These are phyloP conservation scores for Royoungia palumana DNA, from an alignment of 768 basidiomycete species.

Conservation along the genomic window DNA sequence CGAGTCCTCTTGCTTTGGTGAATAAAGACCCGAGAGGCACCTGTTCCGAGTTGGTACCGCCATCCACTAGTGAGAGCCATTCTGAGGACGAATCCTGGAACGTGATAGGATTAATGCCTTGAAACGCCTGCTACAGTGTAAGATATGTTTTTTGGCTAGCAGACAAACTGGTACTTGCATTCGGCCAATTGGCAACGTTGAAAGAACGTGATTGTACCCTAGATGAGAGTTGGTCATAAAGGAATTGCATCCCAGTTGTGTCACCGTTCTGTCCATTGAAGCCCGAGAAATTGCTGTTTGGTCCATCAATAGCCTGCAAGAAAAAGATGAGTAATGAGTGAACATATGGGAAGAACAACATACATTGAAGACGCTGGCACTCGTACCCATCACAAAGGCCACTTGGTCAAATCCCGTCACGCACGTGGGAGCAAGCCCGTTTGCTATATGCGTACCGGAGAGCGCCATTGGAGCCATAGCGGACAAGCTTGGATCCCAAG, in stretches of 20 bases:
- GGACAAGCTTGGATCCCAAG: constrained; percentile 69
- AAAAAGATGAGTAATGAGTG: neutral
- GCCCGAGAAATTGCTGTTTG: constrained; percentile 34
- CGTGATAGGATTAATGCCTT: constrained; percentile 44
- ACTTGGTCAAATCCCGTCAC: constrained; percentile 73
- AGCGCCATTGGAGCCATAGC: constrained; percentile 63
- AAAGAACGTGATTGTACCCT: constrained; percentile 48
- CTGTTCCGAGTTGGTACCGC: constrained; percentile 66
- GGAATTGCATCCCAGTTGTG: constrained; percentile 37
- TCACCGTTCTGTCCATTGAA: constrained; percentile 13
- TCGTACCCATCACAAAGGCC: constrained; percentile 72
- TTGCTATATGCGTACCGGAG: constrained; percentile 60
- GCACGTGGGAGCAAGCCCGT: constrained; percentile 61
- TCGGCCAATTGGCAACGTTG: constrained; percentile 71
- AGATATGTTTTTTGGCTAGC: neutral
- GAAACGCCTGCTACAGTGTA: constrained; percentile 40
- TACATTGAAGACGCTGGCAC: constrained; percentile 67
- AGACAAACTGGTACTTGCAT: constrained; percentile 26
- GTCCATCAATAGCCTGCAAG: constrained; percentile 47
- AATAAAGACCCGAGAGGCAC: constrained; percentile 70
- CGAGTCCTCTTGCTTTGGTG: constrained; percentile 62
- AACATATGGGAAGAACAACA: constrained; percentile 1
- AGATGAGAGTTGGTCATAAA: constrained; percentile 46
- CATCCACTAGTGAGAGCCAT: constrained; percentile 67
- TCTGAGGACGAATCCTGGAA: constrained; percentile 52